Base-by-base conservation (phyloP, 495 filamentous ascomycete species). In the Xylaria acuta region DNA sequence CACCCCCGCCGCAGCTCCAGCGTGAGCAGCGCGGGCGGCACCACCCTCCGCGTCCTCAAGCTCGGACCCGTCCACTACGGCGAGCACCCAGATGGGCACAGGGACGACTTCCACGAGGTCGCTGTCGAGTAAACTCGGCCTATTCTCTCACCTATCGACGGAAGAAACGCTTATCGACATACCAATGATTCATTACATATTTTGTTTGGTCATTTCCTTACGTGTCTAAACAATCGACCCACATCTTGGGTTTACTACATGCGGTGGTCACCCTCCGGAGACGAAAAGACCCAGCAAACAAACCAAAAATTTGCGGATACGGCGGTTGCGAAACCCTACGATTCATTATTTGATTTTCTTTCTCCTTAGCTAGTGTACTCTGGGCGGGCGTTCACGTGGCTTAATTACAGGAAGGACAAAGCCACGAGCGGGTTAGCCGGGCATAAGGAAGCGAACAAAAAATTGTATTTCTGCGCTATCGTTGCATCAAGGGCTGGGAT, bases 21-120 rank as follows among this genome's bases (percentile, higher is more conserved):
- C 66, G 72, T 74, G 56, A 79, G 75, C 77, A 77, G 73, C 75
- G 76, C 73, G 49, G 59, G 41, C 38, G 53, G 70, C 59, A 68
- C 27, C 62, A 80, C 80, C 64, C 69, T 76, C 34, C 82, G 84
- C 67, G 83, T 85, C 83, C 81, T 86, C 58, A 84, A 83, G 75
- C 83, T 86, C 63, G 82, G 82, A n/a, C 84, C 84, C 38, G 84
- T 86, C 74, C 82, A 85, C 80, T 86, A 78, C 74, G 84, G 84
- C 69, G 83, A 85, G 79, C 83, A 84, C 77, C 79, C 75, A 47
- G 82, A 78, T 66, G 81, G 80, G 65, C 73, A 79, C 81, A 82
- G 82, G 76, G 78, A 75, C 25, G 84, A 86, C 77, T 85, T 76
- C 74, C 77, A 81, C 74, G 83, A 85, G 75, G 81, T 83, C 40